phyloP scores from a whole-genome alignment of 2,329 filamentous ascomycete genomes.

The Hirsutella minnesotensis region DNA sequence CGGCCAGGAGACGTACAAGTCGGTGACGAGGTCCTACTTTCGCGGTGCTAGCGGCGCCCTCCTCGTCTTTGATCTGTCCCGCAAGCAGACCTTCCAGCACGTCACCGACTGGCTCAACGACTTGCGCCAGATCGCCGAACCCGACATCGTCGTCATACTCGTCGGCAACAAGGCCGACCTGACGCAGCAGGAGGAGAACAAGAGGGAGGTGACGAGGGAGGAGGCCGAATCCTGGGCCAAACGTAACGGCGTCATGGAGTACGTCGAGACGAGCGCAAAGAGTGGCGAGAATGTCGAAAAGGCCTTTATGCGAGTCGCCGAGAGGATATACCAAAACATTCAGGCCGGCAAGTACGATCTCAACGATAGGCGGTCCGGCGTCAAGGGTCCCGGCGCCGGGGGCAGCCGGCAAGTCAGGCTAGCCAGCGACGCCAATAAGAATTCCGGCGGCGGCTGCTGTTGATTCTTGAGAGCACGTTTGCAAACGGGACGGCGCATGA shows the following conservation, averaged over 20 bases:
- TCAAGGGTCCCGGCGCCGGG: constrained; percentile 58
- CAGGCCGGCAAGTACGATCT: constrained; percentile 90
- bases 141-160: constrained; percentile 85
- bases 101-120: constrained; percentile 92
- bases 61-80: constrained; percentile 89
- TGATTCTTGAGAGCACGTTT: constrained; percentile 12
- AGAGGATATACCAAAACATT: constrained; percentile 94
- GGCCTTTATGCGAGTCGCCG: constrained; percentile 86
- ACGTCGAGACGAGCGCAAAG: constrained; percentile 94
- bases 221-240: constrained; percentile 88
- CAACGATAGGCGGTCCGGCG: constrained; percentile 82
- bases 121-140: constrained; percentile 86
- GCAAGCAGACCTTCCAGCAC: constrained; percentile 73
- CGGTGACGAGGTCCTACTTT: constrained; percentile 88
- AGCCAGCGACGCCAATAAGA: constrained; percentile 24
- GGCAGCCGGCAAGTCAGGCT: constrained; percentile 35
- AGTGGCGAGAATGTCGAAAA: constrained; percentile 87
- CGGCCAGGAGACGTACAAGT: constrained; percentile 95
- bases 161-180: constrained; percentile 95
- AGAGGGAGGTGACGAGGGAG: constrained; percentile 65
- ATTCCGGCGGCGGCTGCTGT: constrained; percentile 34
- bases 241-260: constrained; percentile 76
- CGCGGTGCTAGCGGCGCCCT: constrained; percentile 61
- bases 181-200: constrained; percentile 43
- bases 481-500: constrained; percentile 10